Base-by-base conservation (phyloP, 257 asterid genomes). In the Orobanche coerulescens region DNA sequence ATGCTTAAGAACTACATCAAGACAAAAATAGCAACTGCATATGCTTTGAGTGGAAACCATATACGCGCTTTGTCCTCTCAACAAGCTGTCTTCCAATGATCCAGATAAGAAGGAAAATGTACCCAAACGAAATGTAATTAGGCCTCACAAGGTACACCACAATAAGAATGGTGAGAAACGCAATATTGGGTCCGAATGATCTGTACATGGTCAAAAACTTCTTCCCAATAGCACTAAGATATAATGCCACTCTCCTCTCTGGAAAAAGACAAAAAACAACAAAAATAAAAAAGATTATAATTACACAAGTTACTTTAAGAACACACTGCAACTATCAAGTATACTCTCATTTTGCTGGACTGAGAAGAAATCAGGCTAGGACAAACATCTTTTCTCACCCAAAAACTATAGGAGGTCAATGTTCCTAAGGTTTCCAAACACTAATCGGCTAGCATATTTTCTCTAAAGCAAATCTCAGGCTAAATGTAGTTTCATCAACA, bases 11-110 rank as follows among this genome's bases (percentile, higher is more conserved):
- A 57, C 64, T 93, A 93, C 51, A 89, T 79, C 77, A 93, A 79
- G 44, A 81, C 69, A 70, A 83, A 93, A 76, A 86, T 92, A 1
- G 64, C 66, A 69, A 87, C 76, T 24, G 94, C 81, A 64, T 93
- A 93, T 71, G 82, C 85, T 79, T 93, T 93, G 76, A 93, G 78
- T 5, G 99, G 99, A 82, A 78, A 93, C 99, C 99, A 93, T 48
- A 89, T 84, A 24, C 94, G 96, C 84, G 76, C 70, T 81, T 84
- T 36, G 99, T 86, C 71, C 77, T 85, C 83, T 87, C 95, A 37
- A 76, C 92, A 37, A 93, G 79, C 76, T 93, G 99, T 71, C 99
- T 83, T 61, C 99, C 99, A 10, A 72, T 79, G 64, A 93, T 86
- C 99, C 99, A 93, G 75, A 93, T 48, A 72, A 93, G 95, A 71